These are phyloP conservation scores for Gigaspora rosea DNA, from an alignment of 192 early-diverging fungal species.

Conservation along the genomic window DNA sequence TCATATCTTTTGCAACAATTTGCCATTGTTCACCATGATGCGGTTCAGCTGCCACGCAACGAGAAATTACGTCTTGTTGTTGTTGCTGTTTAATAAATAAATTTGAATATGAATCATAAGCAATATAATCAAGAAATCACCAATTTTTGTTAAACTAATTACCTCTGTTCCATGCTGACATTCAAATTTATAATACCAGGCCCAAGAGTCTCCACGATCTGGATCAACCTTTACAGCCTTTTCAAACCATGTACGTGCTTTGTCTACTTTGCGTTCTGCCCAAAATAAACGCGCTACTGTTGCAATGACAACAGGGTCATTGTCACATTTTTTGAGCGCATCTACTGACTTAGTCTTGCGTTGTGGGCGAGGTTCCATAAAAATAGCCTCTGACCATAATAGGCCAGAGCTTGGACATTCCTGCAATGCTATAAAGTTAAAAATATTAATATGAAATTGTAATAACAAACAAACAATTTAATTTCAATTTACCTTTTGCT, in stretches of 20 bases:
- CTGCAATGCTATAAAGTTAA: slow-evolving; percentile 65
- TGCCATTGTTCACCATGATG: slow-evolving; percentile 92
- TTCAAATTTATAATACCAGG: slow-evolving; percentile 95
- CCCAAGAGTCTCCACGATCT: slow-evolving; percentile 92
- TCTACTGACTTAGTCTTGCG: slow-evolving; percentile 86
- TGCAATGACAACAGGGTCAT: slow-evolving; percentile 76
- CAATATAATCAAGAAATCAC: background rate
- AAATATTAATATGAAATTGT: background rate
- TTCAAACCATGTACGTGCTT: slow-evolving; percentile 91
- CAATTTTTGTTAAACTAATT: background rate
- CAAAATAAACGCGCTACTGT: slow-evolving; percentile 92
- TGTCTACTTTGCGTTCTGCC: slow-evolving; percentile 90
- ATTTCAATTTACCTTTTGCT: slow-evolving; percentile 54
- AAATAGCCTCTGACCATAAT: slow-evolving; percentile 88
- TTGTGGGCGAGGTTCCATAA: slow-evolving; percentile 82
- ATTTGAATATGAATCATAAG: background rate
- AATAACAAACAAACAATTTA: background rate
- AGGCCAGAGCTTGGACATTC: slow-evolving; percentile 86
- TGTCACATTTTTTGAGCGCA: slow-evolving; percentile 88
- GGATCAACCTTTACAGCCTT: slow-evolving; percentile 80
- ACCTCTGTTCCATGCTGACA: slow-evolving; percentile 68
- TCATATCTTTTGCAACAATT: slow-evolving; percentile 72
- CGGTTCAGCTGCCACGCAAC: slow-evolving; percentile 80
- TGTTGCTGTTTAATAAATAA: slow-evolving; percentile 36
- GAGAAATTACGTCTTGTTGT: slow-evolving; percentile 57